Evolutionary conservation across 306 rosid genomes (phyloP).

Genomic region (Canavalia gladiata): DNA sequence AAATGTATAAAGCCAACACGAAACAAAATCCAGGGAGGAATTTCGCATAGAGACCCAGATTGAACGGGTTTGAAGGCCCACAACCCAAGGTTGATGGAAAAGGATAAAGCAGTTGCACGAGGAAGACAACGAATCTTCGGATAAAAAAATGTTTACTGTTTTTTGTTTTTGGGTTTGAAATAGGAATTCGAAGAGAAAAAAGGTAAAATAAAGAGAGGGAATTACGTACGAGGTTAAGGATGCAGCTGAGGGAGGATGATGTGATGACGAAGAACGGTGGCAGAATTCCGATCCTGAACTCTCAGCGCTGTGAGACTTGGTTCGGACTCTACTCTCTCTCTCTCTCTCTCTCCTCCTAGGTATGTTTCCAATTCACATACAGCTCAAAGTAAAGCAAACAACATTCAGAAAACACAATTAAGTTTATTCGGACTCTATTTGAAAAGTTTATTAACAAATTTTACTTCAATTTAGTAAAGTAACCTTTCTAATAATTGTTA

Average conservation of each 20-base stretch:
- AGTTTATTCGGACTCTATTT: no score
- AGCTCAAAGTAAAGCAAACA: background rate
- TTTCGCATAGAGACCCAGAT: constrained; percentile 24
- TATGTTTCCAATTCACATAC: background rate
- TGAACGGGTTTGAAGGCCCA: constrained; percentile 15
- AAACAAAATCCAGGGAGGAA: constrained; percentile 21
- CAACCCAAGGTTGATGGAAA: constrained; percentile 6
- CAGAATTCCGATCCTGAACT: constrained; percentile 41
- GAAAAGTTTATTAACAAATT: no score
- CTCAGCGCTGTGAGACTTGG: constrained; percentile 45
- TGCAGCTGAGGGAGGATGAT: background rate
- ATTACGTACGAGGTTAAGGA: constrained; percentile 34
- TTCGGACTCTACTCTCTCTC: constrained; percentile 44
- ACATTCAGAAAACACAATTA: background rate
- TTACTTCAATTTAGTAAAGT: no score
- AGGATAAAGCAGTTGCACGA: constrained; percentile 21
- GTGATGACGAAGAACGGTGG: constrained; percentile 19
- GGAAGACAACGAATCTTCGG: constrained; percentile 32
- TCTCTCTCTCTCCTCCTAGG: background rate
- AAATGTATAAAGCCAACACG: background rate
- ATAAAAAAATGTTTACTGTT: background rate
- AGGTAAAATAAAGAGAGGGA: background rate
- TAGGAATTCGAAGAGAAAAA: constrained; percentile 4
- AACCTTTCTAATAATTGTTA: no score
- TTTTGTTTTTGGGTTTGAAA: background rate